Percentiles rank a stretch among this genome's conserved stretches.
phyloP scores from a whole-genome alignment of 2,329 filamentous ascomycete genomes.

The Trichoderma asperellum region DNA sequence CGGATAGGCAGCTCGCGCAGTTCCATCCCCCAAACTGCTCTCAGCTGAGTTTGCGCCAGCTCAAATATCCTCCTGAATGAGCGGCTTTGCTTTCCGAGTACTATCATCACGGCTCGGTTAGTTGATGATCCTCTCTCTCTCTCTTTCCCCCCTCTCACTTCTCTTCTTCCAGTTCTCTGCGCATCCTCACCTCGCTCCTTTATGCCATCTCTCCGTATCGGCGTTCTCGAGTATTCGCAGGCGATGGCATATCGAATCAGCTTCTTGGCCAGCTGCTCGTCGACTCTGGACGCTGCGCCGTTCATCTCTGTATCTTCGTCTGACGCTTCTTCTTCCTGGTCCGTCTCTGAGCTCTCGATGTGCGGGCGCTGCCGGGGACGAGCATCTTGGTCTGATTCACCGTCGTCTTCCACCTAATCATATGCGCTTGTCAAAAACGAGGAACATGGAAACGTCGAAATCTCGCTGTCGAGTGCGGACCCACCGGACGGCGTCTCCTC shows the following conservation, averaged over 20 bases:
- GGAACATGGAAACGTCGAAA: neutral
- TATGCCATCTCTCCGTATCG: constrained; percentile 65
- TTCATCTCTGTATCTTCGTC: constrained; percentile 34
- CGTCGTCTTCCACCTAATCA: constrained; percentile 36
- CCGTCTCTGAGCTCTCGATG: constrained; percentile 39
- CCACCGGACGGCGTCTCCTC: constrained; percentile 42
- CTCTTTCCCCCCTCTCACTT: neutral
- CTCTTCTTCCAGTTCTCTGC: neutral
- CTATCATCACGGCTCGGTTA: constrained; percentile 44
- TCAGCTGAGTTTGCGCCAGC: constrained; percentile 72
- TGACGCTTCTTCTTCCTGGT: constrained; percentile 47
- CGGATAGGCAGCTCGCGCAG: constrained; percentile 79
- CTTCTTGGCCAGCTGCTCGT: constrained; percentile 63
- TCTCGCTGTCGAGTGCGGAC: neutral
- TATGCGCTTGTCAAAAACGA: neutral
- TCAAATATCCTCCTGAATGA: constrained; percentile 79
- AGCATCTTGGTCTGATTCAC: constrained; percentile 41
- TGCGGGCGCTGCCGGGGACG: constrained; percentile 41
- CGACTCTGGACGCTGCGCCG: constrained; percentile 42
- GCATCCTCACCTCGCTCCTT: constrained; percentile 60
- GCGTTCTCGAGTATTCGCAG: constrained; percentile 65
- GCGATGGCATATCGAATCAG: constrained; percentile 70
- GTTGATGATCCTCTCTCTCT: neutral
- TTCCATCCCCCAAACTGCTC: constrained; percentile 84
- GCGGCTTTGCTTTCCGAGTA: constrained; percentile 71